Percentiles rank a stretch among this genome's conserved stretches.
Conservation (phyloP, 768 basidiomycete species). For the Trametopsis cervina region DNA sequence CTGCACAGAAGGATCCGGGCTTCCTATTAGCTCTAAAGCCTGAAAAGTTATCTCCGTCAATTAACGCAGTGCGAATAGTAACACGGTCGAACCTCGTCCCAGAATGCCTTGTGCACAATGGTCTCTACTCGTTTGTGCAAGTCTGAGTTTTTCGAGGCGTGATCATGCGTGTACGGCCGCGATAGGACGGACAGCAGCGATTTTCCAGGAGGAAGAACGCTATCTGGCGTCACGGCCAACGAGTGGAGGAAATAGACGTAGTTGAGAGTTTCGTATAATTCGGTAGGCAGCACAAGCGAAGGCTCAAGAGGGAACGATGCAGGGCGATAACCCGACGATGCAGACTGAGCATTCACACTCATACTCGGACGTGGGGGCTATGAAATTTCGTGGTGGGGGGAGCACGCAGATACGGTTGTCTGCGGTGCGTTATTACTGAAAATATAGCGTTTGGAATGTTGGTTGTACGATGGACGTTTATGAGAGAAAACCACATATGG, state of each 20-base stretch:
- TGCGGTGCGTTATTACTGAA: too few species aligned
- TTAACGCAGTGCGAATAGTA: slow-evolving; percentile 2
- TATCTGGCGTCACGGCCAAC: slow-evolving; percentile 55
- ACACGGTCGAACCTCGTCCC: slow-evolving; percentile 53
- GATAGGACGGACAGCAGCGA: slow-evolving; percentile 61
- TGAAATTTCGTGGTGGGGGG: too few species aligned
- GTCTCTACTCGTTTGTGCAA: slow-evolving; percentile 42
- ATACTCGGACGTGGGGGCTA: too few species aligned
- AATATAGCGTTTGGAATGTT: too few species aligned
- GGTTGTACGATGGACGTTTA: too few species aligned
- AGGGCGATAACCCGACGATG: too few species aligned
- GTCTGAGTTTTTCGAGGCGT: slow-evolving; percentile 3
- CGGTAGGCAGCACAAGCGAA: slow-evolving; percentile 40
- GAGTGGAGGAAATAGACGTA: slow-evolving; percentile 60
- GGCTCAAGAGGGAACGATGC: slow-evolving; percentile 4
- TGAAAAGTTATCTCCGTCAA: slow-evolving; percentile 22
- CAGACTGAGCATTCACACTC: too few species aligned
- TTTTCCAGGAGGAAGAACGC: slow-evolving; percentile 65
- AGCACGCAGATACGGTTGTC: too few species aligned
- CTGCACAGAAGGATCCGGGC: slow-evolving; percentile 51
- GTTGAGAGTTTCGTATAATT: slow-evolving; percentile 50
- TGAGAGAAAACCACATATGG: too few species aligned
- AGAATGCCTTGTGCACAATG: slow-evolving; percentile 58
- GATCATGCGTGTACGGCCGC: slow-evolving; percentile 13
- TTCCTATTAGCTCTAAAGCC: slow-evolving; percentile 52